Base-by-base conservation (phyloP, 163 green algal genomes). In the Scenedesmus sp. region DNA sequence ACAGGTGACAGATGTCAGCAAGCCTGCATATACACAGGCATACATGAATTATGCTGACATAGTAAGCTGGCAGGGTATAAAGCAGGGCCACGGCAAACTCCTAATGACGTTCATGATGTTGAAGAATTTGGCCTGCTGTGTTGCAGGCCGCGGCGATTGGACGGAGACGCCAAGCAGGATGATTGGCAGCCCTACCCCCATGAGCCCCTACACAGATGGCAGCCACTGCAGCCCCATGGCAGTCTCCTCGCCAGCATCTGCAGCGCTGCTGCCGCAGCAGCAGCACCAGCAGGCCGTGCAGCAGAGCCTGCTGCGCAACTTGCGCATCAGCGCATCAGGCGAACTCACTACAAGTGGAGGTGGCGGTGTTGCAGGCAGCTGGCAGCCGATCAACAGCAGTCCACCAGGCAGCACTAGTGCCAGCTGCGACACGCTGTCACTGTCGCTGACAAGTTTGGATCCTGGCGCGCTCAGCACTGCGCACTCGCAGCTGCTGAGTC, bases 181-280 rank as follows among this genome's bases (percentile, higher is more conserved):
- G 70, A 79, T 52, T 26, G 82, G 82, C 82, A 87, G 82, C 82
- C 26, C 82, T 23, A 6, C 26, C 12, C n/a, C 70, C n/a, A 26
- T 77, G 57, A 88, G 46, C n/a, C 26, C 57, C 59, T 60, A 73
- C 20, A 77, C 83, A 34, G 20, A 64, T 59, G 57, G 46, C 9
- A 77, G 83, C 83, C 66, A 66, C 57, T 77, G 46, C 83, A 88
- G 83, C 23, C 83, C 83, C 46, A 66, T 74, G 13, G 57, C 83
- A 77, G 57, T 76, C 16, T 57, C 46, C 56, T 76, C 26, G 3
- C 83, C 66, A 74, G 16, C n/a, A 46, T 10, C 26, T 66, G 26
- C 60, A 81, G 70, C 70, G 23, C 70, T 79, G 70, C 23, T 79
- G 70, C 70, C 70, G 13, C 70, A 79, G 84, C 84, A 89, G 34